Conservation (phyloP, 2,329 filamentous ascomycete species). For the Diaporthe vexans region DNA sequence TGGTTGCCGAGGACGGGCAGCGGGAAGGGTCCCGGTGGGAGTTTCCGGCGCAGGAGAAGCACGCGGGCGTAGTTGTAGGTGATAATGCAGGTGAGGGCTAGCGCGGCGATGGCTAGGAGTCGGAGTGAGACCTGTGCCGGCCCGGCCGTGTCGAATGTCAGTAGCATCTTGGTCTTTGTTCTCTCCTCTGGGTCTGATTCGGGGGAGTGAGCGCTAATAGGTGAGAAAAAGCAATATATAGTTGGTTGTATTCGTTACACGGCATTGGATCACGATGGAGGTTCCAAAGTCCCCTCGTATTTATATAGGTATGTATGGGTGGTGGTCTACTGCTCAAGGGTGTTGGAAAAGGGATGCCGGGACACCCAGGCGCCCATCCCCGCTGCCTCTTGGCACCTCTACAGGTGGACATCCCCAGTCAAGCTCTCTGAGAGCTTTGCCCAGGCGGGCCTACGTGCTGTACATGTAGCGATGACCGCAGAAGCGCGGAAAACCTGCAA, state of each 20-base stretch:
- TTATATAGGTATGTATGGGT: not conserved
- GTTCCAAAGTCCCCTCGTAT: not conserved
- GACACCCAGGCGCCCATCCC: too few species aligned
- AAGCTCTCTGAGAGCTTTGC: not conserved
- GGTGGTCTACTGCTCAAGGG: not conserved
- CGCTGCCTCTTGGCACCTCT: not conserved
- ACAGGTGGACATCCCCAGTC: not conserved
- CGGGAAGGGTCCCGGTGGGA: constrained; percentile 31
- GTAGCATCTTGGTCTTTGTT: not conserved
- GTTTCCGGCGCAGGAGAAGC: constrained; percentile 28
- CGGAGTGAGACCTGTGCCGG: not conserved
- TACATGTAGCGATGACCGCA: not conserved
- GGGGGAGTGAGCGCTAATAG: not conserved
- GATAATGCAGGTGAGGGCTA: constrained; percentile 9
- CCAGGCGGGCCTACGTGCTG: not conserved
- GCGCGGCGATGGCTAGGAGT: not conserved
- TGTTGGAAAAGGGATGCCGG: not conserved
- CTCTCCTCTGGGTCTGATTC: not conserved
- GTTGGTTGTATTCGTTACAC: not conserved
- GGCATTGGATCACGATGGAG: not conserved
- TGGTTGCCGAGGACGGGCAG: constrained; percentile 30
- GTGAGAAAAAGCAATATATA: not conserved
- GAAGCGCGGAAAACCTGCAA: too few species aligned
- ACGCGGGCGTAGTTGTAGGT: constrained; percentile 22
- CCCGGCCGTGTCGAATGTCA: constrained; percentile 6